Evolutionary conservation across 495 filamentous ascomycete species (phyloP), one percentile per base, ranked within the genome.

Genomic region (Hypoxylon lenormandii): DNA sequence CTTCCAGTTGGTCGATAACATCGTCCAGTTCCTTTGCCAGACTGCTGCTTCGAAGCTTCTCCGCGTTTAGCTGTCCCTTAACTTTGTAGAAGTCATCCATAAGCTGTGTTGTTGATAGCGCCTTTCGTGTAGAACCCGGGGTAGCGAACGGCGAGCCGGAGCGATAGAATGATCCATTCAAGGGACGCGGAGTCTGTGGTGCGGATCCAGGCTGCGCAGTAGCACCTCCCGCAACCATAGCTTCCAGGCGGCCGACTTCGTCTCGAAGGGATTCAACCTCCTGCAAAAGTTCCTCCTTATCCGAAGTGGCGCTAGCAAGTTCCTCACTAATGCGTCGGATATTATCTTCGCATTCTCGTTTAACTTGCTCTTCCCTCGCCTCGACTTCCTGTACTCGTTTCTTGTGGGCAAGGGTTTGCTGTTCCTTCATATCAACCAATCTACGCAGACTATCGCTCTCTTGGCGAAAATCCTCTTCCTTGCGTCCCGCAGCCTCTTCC

Each of bases 311-410:
- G 12, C 62, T 60, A 4, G 72, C 92, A 15, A 91, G 80, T 75
- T 95, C 92, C 42, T 92, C 89, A 49, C 88, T 88, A 23, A 94
- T 80, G 46, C 87, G 84, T 11, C 92, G 90, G 52, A 97, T 84
- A 70, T 96, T 91, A 33, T 91, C 89, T 16, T 92, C 90, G 5
- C 89, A 88, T 69, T 93, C 89, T 40, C 96, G 91, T 74, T 90
- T 91, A 12, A 89, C 86, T 58, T 91, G 87, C 54, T 97, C 92
- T 38, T 97, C 74, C 10, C 88, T 79, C 4, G 87, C 79, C 70
- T 96, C 89, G 42, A 97, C 88, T 55, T 97, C 93, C 69, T 92
- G 89, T 6, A 95, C 84, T 28, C 94, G 86, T 56, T 89, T 86
- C 72, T 89, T 91, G 58, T 94, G 88, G 0, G 91, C 95, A 49